Base-by-base conservation (phyloP, 768 basidiomycete genomes). In the Xanthoconium stramineum region DNA sequence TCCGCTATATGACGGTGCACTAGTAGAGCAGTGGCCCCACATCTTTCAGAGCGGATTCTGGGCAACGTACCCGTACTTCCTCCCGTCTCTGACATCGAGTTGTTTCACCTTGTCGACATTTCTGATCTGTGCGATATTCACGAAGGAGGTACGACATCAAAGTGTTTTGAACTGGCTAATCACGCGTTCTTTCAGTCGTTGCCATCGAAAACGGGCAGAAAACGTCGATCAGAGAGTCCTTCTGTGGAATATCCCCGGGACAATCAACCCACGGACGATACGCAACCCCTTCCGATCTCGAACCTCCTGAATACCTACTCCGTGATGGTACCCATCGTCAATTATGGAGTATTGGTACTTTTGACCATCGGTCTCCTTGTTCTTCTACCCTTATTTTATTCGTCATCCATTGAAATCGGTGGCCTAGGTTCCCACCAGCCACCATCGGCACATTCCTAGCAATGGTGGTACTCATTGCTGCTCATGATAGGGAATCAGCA, bases 1-100 rank as follows among this genome's bases (percentile, higher is more conserved):
- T 29, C 82, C 84, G 11, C 67, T 86, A 19, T 80, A 83, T 33
- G 85, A 85, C 2, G 85, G 85, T 6, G 72, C 73, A 17, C 73
- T 86, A 40, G 74, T 77, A 48, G 81, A 85, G 36, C 78, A 67
- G 28, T 85, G 81, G 65, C 83, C 83, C 0, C 12, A 57, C 8
- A 51, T 77, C 3, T 86, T 86, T 60, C 60, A 69, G 32, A 73
- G 72, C 38, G 61, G 55, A 49, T 76, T 76, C 57, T 76, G 75
- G 74, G 53, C 57, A 17, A 53, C 57, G 9, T 69, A 73, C 33
- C 74, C 75, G 0, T 75, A 76, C 52, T 75, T 75, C 54, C 67
- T 76, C 24, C 73, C 74, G 8, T 74, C 71, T 40, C 19, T 67
- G 6, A 36, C 64, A 13, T 59, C 72, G 4, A 61, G 62, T 5